Base-by-base conservation (phyloP, 352 stramenopile species). In the Globisporangium perplexum region DNA sequence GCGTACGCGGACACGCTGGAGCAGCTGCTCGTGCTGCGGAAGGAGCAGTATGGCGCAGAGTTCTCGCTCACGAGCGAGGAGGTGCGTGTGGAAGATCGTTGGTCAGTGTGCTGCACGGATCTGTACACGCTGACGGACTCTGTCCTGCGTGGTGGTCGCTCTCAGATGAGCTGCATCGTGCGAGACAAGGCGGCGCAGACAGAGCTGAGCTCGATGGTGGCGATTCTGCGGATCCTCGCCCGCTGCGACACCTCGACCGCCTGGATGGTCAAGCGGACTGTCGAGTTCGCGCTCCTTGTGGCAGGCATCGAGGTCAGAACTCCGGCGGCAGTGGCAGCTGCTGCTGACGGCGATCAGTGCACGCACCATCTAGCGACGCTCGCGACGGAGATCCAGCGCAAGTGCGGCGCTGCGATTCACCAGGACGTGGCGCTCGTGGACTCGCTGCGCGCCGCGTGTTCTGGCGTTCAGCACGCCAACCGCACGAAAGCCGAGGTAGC, bases 171-270 rank as follows among this genome's bases (percentile, higher is more conserved):
- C 36, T 75, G 49, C 20, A 52, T 75, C 20, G 17, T 75, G 23
- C 52, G 53, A n/a, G 61, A 52, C n/a, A 56, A 51, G 20, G 22
- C 33, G 11, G 53, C 39, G 11, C 42, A 28, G 6, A 14, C 41
- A 30, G 42, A 64, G 30, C n/a, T 11, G 1, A 48, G 15, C 15
- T 33, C 28, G 14, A 63, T 67, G 23, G 7, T 57, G 0, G 45
- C 35, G 8, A 36, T 63, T 14, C 59, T 80, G 47, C 55, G 53
- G 1, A 48, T 72, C 14, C 53, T 80, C 46, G 33, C 60, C 17
- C 35, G 49, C 30, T 83, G 68, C 28, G 63, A 76, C 17, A 46
- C 72, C 2, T 65, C 60, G 23, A 78, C 65, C 31, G 46, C 54
- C 7, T 68, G 60, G 59, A 57, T 67, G n/a, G 70, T 74, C 18